Evolutionary conservation across 1,284 basidiomycete species (phyloP), one percentile per base, ranked within the genome.

Genomic region (Rhodotorula glutinis): DNA sequence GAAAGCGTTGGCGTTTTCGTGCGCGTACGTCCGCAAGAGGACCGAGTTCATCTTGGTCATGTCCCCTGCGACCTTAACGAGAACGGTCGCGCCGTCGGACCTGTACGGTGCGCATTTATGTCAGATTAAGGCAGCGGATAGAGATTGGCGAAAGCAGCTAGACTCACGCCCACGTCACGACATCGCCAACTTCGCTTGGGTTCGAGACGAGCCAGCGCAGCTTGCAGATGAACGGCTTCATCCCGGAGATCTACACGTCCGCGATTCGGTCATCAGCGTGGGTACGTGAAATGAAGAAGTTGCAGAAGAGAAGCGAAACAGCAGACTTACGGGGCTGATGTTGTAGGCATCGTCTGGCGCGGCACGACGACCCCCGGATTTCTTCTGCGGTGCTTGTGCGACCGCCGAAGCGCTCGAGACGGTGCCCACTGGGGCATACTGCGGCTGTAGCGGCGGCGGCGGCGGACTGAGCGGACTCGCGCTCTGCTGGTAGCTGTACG

Each of bases 161-260:
- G 29, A 25, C 66, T 46, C 51, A 67, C 66, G 43, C n/a, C 66
- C 66, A 67, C 58, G 58, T 58, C 9, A 67, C 27, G 9, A 49
- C 43, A 38, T 61, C 55, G 1, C n/a, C 53, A 4, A 58, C 57
- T 3, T 51, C 29, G 4, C 44, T 33, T 4, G 62, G 55, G 16
- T 64, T 30, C n/a, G 14, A 4, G 21, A 67, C 21, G 21, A 67
- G 60, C 29, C 25, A 67, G 5, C 66, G 41, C 13, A 67, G 43
- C 57, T 67, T 67, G 49, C 3, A 44, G 44, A 67, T 30, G 56
- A 67, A 67, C 21, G 66, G 66, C 55, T 61, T 67, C 27, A 63
- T 14, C 13, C 66, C 66, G 10, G 30, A 1, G 40, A 63, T 51
- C 66, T 63, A 56, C 21, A 25, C 16, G 49, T 19, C 33, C 33